Evolutionary conservation across 805 yeast species (phyloP), one percentile per base, ranked within the genome.

Genomic region (Hanseniaspora mollemarum): DNA sequence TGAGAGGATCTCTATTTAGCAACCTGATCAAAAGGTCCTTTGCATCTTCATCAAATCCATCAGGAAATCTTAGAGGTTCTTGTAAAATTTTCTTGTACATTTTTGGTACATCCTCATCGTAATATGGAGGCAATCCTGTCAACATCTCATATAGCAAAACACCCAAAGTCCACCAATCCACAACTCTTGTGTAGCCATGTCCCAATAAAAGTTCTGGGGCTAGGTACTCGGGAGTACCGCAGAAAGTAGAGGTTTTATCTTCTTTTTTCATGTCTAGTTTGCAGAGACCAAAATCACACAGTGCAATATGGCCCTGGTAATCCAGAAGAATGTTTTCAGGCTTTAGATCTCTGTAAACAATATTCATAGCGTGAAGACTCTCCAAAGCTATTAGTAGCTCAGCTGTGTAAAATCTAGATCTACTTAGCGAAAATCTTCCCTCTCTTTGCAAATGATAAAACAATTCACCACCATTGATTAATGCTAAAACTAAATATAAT

Each of bases 151-250:
- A 92, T 41, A 92, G 71, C 49, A 92, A 71, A 16, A 90, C 88
- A 38, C 98, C 98, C 58, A 92, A 71, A 1, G 98, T 92, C 98
- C 98, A 92, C 90, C 96, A 92, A 67, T 92, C 98, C 21, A 92
- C 97, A 9, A 83, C 83, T 64, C 95, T 80, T 2, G 97, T 87
- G 66, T 92, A 92, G 1, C 97, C 97, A 63, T 85, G 87, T 44
- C 94, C 92, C 59, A 87, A 71, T 44, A 92, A 70, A 58, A 92
- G 71, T 67, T 92, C 98, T 1, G 98, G 98, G 1, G 97, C 96
- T 57, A 92, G 72, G 66, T 92, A 92, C 67, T 92, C 97, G 0
- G 97, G 97, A 0, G 98, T 92, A 37, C 98, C 98, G 67, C 98
- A 92, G 64, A 92, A 92, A 0, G 98, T 92, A 59, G 82, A 83